Percentiles rank a stretch among this genome's conserved stretches.
These are phyloP conservation scores for Rhipidocladum racemiflorum DNA, from an alignment of 176 grass and related monocot species.

Conservation along the genomic window DNA sequence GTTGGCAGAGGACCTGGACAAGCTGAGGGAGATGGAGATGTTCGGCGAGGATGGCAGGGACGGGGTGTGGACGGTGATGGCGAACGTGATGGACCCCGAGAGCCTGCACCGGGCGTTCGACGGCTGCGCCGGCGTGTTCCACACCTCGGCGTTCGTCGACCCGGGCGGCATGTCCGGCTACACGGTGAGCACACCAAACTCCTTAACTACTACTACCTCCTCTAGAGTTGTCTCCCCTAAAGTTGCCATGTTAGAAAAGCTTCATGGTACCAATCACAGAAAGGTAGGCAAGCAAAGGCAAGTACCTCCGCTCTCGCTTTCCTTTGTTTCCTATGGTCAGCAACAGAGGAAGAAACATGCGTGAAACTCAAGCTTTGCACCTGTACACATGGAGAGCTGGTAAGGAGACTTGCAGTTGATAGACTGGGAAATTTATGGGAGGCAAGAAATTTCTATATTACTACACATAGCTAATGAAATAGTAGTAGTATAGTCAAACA, in stretches of 20 bases:
- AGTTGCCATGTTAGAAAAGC: neutral
- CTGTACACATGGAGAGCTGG: neutral
- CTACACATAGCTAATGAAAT: neutral
- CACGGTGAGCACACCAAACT: constrained; percentile 45
- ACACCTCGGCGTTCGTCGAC: constrained; percentile 89
- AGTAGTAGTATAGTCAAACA: neutral
- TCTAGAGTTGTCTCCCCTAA: neutral
- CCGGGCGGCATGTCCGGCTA: constrained; percentile 85
- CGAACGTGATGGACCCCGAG: constrained; percentile 77
- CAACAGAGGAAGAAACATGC: neutral
- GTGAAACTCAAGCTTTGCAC: neutral
- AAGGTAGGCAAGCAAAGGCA: neutral
- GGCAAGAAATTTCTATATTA: neutral
- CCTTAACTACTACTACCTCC: neutral
- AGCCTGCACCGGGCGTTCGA: constrained; percentile 79
- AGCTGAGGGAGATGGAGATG: constrained; percentile 97
- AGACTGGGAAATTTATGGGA: neutral
- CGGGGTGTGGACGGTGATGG: constrained; percentile 90
- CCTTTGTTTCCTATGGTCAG: neutral
- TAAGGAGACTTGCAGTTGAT: neutral
- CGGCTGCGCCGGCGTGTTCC: constrained; percentile 85
- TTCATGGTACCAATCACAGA: neutral
- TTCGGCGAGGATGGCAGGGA: constrained; percentile 87
- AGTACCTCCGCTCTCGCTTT: neutral
- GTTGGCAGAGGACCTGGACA: constrained; percentile 89